A percentile compares a stretch with the other conserved stretches of the same genome.
phyloP scores from a whole-genome alignment of 1,139 yeast genomes.

The Nakaseomyces nivariensis region DNA sequence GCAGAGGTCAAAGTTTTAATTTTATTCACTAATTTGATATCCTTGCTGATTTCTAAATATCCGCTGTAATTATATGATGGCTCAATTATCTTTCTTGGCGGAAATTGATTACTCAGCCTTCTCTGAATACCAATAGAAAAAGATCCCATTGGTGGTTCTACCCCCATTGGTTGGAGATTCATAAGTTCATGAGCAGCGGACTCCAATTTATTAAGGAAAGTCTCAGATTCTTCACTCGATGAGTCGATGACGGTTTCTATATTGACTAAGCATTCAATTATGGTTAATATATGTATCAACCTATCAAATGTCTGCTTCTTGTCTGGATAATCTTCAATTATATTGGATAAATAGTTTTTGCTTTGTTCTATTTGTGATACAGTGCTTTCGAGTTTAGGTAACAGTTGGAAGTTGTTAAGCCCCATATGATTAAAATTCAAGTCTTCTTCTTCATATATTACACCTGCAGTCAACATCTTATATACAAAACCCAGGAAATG shows the following conservation, averaged over 20 bases:
- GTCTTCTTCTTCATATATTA: conserved; percentile 69
- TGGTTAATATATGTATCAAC: background rate
- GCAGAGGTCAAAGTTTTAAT: conserved; percentile 33
- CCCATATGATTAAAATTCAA: conserved; percentile 56
- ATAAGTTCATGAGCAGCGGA: background rate
- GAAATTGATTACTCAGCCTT: conserved; percentile 47
- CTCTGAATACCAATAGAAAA: conserved; percentile 44
- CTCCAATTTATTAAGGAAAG: background rate
- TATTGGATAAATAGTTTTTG: background rate
- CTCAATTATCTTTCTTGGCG: conserved; percentile 38
- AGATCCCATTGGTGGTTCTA: conserved; percentile 33
- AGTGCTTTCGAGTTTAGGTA: background rate
- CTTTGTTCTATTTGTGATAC: background rate
- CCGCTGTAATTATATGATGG: conserved; percentile 27
- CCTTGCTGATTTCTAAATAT: conserved; percentile 20
- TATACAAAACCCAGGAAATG: conserved; percentile 44
- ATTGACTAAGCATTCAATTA: background rate
- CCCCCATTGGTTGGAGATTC: background rate
- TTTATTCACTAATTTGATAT: conserved; percentile 30
- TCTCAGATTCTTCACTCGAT: background rate
- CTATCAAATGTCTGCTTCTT: background rate
- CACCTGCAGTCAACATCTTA: conserved; percentile 43
- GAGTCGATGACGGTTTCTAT: background rate
- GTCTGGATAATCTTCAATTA: conserved; percentile 8
- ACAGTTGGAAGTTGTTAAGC: conserved; percentile 17